These are phyloP conservation scores for Phytophthora podocarpi DNA, from an alignment of 352 stramenopile species.

Conservation along the genomic window DNA sequence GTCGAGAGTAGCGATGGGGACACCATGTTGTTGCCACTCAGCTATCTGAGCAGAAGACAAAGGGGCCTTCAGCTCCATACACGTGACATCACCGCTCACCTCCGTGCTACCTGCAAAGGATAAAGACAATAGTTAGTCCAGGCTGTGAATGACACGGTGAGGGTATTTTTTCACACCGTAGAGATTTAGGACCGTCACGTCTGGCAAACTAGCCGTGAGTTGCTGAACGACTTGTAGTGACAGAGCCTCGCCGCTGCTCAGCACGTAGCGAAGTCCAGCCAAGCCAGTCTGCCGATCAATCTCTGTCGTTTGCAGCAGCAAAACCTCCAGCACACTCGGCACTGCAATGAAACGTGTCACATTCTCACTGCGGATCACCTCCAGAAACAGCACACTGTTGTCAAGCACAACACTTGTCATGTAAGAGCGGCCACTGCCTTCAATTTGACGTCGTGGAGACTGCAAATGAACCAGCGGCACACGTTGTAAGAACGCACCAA, in stretches of 20 bases:
- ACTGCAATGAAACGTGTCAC: constrained; percentile 55
- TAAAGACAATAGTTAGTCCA: not conserved
- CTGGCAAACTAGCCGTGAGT: constrained; percentile 26
- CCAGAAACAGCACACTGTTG: constrained; percentile 33
- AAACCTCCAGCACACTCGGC: constrained; percentile 53
- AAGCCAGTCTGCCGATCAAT: constrained; percentile 5
- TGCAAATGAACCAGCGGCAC: constrained; percentile 50
- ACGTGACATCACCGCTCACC: constrained; percentile 65
- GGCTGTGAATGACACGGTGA: not conserved
- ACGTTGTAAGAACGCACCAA: constrained; percentile 45
- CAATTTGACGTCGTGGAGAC: not conserved
- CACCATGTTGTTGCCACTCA: constrained; percentile 39
- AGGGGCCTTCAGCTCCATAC: constrained; percentile 38
- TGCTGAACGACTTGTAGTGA: constrained; percentile 29
- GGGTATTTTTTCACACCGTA: constrained; percentile 43
- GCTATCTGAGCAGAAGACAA: constrained; percentile 15
- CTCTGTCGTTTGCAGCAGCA: constrained; percentile 36
- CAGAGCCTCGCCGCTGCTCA: constrained; percentile 63
- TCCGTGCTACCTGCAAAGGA: constrained; percentile 58
- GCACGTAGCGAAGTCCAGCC: constrained; percentile 35
- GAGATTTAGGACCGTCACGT: constrained; percentile 54
- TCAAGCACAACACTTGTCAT: constrained; percentile 50
- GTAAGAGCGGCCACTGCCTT: not conserved
- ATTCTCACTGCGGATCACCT: constrained; percentile 10
- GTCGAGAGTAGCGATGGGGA: constrained; percentile 49